phyloP scores from a whole-genome alignment of 2,329 filamentous ascomycete genomes.

The Colletotrichum coccodes region DNA sequence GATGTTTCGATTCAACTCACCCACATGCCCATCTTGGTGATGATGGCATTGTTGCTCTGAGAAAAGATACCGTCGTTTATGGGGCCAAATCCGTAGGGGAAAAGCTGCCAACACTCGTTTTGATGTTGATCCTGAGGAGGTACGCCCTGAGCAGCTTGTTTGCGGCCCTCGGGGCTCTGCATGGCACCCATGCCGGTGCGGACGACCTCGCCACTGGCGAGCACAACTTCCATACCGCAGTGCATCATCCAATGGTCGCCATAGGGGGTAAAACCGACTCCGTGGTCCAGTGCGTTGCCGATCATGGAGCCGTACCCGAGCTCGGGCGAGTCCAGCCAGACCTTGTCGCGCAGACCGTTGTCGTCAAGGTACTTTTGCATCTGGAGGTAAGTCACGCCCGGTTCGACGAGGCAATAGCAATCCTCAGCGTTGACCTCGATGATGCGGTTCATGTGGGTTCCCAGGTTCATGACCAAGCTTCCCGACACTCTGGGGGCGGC shows the following conservation, averaged over 20 bases:
- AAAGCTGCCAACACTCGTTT: constrained; percentile 45
- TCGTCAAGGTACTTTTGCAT: constrained; percentile 60
- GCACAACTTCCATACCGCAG: constrained; percentile 55
- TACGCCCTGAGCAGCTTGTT: constrained; percentile 47
- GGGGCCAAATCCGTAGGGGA: constrained; percentile 52
- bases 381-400: constrained; percentile 63
- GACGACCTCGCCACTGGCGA: constrained; percentile 55
- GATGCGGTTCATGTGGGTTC: constrained; percentile 62
- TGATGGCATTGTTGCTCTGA: constrained; percentile 62
- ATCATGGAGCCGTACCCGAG: constrained; percentile 54
- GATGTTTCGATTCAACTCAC: background rate
- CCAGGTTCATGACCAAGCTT: constrained; percentile 61
- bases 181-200: constrained; percentile 60
- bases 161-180: constrained; percentile 42
- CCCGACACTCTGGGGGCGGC: constrained; percentile 62
- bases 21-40: constrained; percentile 63
- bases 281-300: constrained; percentile 57
- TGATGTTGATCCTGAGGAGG: constrained; percentile 40
- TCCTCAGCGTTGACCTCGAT: constrained; percentile 60
- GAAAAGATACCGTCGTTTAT: constrained; percentile 58
- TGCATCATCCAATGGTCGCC: constrained; percentile 50
- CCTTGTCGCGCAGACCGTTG: constrained; percentile 46
- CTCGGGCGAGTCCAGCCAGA: constrained; percentile 56
- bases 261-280: constrained; percentile 56
- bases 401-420: constrained; percentile 62